Percentiles rank a stretch among this genome's conserved stretches.
phyloP scores from a whole-genome alignment of 75 land plant genomes.

The Isoetes taiwanensis region DNA sequence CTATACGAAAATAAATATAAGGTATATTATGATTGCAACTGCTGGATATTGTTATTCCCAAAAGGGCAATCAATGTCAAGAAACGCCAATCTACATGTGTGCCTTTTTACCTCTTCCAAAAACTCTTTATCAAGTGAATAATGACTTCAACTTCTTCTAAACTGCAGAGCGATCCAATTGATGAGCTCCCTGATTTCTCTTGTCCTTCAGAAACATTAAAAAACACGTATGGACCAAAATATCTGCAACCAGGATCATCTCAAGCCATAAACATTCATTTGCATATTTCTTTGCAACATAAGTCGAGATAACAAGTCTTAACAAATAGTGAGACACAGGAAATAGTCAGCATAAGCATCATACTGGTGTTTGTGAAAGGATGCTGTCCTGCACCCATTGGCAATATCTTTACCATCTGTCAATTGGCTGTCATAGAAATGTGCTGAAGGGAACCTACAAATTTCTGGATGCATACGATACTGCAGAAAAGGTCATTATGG shows the following conservation, averaged over 20 bases:
- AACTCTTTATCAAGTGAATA: conserved; percentile 36
- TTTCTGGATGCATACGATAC: conserved; percentile 99
- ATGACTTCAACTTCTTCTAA: conserved; percentile 66
- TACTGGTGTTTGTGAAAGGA: conserved; percentile 54
- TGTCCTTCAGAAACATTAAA: conserved; percentile 73
- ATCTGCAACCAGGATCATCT: too few species aligned
- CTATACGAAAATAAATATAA: too few species aligned
- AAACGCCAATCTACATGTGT: too few species aligned
- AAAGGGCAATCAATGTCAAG: too few species aligned
- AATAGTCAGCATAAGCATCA: too few species aligned
- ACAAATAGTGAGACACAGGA: too few species aligned
- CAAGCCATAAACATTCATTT: too few species aligned
- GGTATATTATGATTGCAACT: too few species aligned
- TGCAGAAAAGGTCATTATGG: too few species aligned
- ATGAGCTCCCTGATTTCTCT: conserved; percentile 36
- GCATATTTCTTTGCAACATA: too few species aligned
- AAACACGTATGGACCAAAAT: conserved; percentile 73
- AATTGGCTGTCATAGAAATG: conserved; percentile 79
- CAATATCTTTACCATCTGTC: conserved; percentile 41
- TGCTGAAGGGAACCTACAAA: conserved; percentile 67
- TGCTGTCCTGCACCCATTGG: conserved; percentile 29
- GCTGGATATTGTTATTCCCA: too few species aligned
- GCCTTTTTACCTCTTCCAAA: conserved; percentile 65
- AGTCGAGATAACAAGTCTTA: too few species aligned
- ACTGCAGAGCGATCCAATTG: conserved; percentile 56